Base-by-base conservation (phyloP, 768 basidiomycete genomes). In the Sistotremastrum niveocremeum region DNA sequence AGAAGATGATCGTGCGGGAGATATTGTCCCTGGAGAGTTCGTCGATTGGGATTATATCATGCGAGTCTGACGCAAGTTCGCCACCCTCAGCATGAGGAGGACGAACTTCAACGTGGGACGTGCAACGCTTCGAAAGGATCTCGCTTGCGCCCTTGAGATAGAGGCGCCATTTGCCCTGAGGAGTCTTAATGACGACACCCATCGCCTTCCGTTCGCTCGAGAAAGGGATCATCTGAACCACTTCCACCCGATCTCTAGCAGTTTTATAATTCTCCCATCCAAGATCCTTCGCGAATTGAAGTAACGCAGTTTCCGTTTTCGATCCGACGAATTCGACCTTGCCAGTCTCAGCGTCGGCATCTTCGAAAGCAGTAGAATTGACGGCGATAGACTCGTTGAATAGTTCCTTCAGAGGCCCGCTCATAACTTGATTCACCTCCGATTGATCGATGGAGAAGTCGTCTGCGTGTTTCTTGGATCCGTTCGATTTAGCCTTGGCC, bases 331-430 rank as follows among this genome's bases (percentile, higher is more conserved):
- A 91, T 28, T 73, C 61, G 12, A 57, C 47, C 52, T 76, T 65
- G 31, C 74, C 77, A 1, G 72, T 75, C 43, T 76, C 77, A 7
- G 74, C 65, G 54, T 85, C 73, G 32, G 55, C 59, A 54, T 91
- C 88, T 64, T 94, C 84, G 61, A 97, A 97, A 7, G 94, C 94
- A 5, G 93, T 95, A 2, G 89, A 90, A 64, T 97, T 97, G 61
- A 93, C 65, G 11, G 87, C 78, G 52, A 98, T 85, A 3, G 88
- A 77, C 37, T 81, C 77, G 58, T 94, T 94, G 60, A 95, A 72
- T 1, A 94, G 65, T 3, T 69, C 66, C 43, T 65, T 69, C 7
- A 90, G 67, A 31, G 75, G 66, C 0, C 73, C 72, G 0, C 79
- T 68, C 33, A 94, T 69, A 33, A 77, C 66, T 2, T 61, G 57